Evolutionary conservation across 169 alveolate species (phyloP), one percentile per base, ranked within the genome.

Genomic region (Amoebophrya sp.): DNA sequence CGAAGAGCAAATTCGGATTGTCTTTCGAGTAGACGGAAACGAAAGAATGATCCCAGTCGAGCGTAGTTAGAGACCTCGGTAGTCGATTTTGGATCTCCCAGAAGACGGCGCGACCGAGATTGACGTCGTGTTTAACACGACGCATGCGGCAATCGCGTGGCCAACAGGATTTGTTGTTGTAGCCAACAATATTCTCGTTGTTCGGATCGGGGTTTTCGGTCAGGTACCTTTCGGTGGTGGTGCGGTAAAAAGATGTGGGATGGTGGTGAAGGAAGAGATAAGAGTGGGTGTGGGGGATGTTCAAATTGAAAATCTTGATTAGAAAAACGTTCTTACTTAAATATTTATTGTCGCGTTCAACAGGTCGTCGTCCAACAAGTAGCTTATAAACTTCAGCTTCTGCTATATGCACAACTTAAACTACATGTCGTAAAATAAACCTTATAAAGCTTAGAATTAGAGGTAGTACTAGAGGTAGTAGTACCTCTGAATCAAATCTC

Each of bases 201-300:
- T 99, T 99, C 53, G 99, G 99, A 93, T 99, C 99, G 23, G 99
- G 99, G 95, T 99, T 98, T 95, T 99, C 99, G 0, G 99, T 98
- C 93, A 99, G 96, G 94, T 98, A 93, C 90, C 93, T 24, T 54
- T 92, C 92, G 40, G 89, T 92, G 24, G 14, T 24, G 78, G 78
- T 18, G 78, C n/a, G n/a, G n/a, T n/a, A n/a, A n/a, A n/a, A n/a
- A n/a, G n/a, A n/a, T n/a, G n/a, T n/a, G n/a, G n/a, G n/a, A n/a
- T n/a, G n/a, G n/a, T n/a, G n/a, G n/a, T n/a, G n/a, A n/a, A n/a
- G n/a, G n/a, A n/a, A n/a, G n/a, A n/a, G n/a, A n/a, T n/a, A n/a
- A n/a, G n/a, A n/a, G n/a, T n/a, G n/a, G n/a, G n/a, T n/a, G n/a
- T n/a, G n/a, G n/a, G n/a, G n/a, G n/a, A n/a, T n/a, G n/a, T n/a